These are phyloP conservation scores for Gastrodia elata DNA, from an alignment of 106 monocot species.

Conservation along the genomic window DNA sequence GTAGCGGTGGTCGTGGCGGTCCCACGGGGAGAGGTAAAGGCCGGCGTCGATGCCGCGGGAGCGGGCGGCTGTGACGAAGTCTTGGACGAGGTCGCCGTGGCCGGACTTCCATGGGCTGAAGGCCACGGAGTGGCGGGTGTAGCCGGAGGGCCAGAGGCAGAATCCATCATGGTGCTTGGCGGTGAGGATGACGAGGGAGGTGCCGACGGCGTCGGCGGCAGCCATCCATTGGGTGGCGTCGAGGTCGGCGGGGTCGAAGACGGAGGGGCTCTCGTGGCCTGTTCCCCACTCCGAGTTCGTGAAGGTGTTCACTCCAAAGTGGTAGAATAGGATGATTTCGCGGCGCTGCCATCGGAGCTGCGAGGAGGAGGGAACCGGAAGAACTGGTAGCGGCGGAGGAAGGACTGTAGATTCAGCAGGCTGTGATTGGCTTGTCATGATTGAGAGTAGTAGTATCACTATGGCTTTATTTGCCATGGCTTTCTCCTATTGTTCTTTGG, in stretches of 20 bases:
- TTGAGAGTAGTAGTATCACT: background rate
- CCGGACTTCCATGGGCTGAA: conserved; percentile 61
- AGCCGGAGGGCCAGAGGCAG: conserved; percentile 84
- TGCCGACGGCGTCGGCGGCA: conserved; percentile 34
- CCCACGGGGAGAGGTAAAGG: conserved; percentile 89
- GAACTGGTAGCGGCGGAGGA: conserved; percentile 47
- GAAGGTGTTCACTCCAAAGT: conserved; percentile 96
- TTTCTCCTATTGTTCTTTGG: background rate
- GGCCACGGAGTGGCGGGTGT: conserved; percentile 63
- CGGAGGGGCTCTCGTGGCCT: conserved; percentile 40
- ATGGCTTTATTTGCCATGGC: background rate
- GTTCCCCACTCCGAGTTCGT: conserved; percentile 86
- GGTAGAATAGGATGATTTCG: conserved; percentile 89
- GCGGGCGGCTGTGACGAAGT: conserved; percentile 43
- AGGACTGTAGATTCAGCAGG: conserved; percentile 7
- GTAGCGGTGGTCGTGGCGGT: conserved; percentile 69
- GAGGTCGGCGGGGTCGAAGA: conserved; percentile 53
- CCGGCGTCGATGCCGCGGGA: conserved; percentile 55
- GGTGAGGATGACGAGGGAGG: conserved; percentile 60
- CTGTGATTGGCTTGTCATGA: conserved; percentile 15
- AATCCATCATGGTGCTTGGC: conserved; percentile 94
- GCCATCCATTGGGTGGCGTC: conserved; percentile 64
- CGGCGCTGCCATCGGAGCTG: conserved; percentile 87
- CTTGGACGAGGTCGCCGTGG: conserved; percentile 54
- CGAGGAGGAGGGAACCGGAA: conserved; percentile 55